These are phyloP conservation scores for Mikania micrantha DNA, from an alignment of 129 eudicot genomes.

Conservation along the genomic window DNA sequence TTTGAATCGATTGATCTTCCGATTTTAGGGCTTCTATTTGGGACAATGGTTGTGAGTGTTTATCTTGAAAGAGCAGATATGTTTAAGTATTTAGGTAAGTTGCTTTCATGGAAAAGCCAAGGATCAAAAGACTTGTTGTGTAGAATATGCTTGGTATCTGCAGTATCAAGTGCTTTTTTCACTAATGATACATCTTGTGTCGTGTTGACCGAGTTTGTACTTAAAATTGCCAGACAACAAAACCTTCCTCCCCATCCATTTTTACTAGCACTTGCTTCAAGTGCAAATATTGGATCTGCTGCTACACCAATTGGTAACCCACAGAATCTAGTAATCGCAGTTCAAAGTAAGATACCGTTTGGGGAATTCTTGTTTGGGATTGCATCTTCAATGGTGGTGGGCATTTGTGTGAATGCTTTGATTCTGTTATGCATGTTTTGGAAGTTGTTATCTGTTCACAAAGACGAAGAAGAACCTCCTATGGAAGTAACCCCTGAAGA, in stretches of 20 bases:
- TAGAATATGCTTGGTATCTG: slow-evolving; percentile 73
- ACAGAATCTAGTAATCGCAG: slow-evolving; percentile 83
- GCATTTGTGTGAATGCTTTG: slow-evolving; percentile 53
- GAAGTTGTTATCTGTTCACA: slow-evolving; percentile 66
- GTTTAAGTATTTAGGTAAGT: slow-evolving; percentile 70
- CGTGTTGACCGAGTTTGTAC: slow-evolving; percentile 84
- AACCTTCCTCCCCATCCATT: slow-evolving; percentile 95
- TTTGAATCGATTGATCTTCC: slow-evolving; percentile 90
- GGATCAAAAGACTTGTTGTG: slow-evolving; percentile 86
- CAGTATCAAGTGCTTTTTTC: slow-evolving; percentile 82
- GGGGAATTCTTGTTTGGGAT: slow-evolving; percentile 66
- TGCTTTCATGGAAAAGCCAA: slow-evolving; percentile 58
- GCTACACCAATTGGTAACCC: slow-evolving; percentile 99
- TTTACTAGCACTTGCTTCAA: slow-evolving; percentile 78
- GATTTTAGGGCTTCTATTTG: slow-evolving; percentile 80
- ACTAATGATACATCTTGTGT: slow-evolving; percentile 91
- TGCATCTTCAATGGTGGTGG: slow-evolving; percentile 64
- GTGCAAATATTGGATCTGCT: slow-evolving; percentile 90
- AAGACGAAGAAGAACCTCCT: slow-evolving; percentile 71
- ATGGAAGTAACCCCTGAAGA: slow-evolving; percentile 51
- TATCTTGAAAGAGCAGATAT: slow-evolving; percentile 92
- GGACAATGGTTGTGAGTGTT: slow-evolving; percentile 96
- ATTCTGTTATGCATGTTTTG: slow-evolving; percentile 73
- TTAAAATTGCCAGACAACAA: slow-evolving; percentile 88
- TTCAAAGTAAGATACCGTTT: slow-evolving; percentile 69